phyloP scores from a whole-genome alignment of 140 eudicot species.

The Eryngium alpinum region DNA sequence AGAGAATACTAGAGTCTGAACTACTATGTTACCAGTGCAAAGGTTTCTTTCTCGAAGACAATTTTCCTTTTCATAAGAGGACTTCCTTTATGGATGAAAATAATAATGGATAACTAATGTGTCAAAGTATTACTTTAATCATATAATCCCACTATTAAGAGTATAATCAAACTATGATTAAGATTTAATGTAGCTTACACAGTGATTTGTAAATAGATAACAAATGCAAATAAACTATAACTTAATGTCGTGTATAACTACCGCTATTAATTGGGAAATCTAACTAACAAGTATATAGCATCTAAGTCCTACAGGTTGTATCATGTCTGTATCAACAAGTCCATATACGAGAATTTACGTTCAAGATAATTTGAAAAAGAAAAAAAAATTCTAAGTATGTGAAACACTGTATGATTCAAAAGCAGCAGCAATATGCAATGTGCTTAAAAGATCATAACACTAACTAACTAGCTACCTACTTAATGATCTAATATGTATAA shows the following conservation, averaged over 20 bases:
- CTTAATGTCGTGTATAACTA: no score
- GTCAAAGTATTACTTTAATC: background rate
- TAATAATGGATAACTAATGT: background rate
- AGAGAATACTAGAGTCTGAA: background rate
- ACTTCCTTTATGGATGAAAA: background rate
- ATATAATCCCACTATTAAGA: background rate
- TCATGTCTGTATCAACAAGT: background rate
- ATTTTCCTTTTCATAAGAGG: background rate
- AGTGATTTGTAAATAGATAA: background rate
- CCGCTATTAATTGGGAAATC: no score
- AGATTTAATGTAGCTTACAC: conserved; percentile 2
- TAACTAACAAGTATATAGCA: no score
- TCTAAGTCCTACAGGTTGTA: no score
- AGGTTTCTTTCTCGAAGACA: background rate
- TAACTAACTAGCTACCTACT: background rate
- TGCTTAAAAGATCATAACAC: background rate
- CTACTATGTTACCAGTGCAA: background rate
- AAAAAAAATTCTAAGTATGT: background rate
- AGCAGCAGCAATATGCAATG: background rate
- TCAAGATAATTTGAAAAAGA: background rate
- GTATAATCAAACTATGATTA: background rate
- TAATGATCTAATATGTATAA: background rate
- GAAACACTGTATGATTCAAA: background rate
- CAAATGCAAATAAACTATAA: background rate
- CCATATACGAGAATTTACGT: background rate